These are phyloP conservation scores for Forsythia suspensa DNA, from an alignment of 257 asterid species.

Conservation along the genomic window DNA sequence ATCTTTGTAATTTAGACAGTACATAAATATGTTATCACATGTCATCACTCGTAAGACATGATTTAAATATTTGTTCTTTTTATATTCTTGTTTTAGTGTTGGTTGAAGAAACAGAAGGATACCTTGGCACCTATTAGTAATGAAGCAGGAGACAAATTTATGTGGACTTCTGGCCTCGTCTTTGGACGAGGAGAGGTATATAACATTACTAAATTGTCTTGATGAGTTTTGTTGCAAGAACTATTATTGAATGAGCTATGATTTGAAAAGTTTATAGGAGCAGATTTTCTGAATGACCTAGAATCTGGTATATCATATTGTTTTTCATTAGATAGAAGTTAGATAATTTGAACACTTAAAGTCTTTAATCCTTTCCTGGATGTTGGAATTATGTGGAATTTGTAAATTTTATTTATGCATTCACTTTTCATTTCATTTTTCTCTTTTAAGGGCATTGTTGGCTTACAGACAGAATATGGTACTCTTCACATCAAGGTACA, in stretches of 20 bases:
- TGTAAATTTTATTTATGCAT: slow-evolving; percentile 3
- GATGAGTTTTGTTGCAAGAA: slow-evolving; percentile 2
- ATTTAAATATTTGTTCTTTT: background rate
- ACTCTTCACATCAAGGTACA: slow-evolving; percentile 82
- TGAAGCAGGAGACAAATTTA: slow-evolving; percentile 39
- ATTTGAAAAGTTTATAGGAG: background rate
- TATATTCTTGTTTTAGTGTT: slow-evolving; percentile 56
- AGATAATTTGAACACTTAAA: background rate
- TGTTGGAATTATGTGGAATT: too few species aligned
- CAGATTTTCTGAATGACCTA: too few species aligned
- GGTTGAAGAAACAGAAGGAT: slow-evolving; percentile 95
- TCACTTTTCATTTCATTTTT: slow-evolving; percentile 9
- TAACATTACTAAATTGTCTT: slow-evolving; percentile 3
- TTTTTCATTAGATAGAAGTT: too few species aligned
- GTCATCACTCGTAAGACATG: background rate
- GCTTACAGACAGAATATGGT: slow-evolving; percentile 79
- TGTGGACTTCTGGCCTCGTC: slow-evolving; percentile 91
- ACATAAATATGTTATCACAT: background rate
- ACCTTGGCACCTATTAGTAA: slow-evolving; percentile 59
- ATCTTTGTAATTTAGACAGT: too few species aligned
- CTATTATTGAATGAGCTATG: background rate
- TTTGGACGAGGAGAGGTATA: slow-evolving; percentile 89
- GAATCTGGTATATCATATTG: too few species aligned
- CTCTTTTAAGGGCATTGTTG: slow-evolving; percentile 72
- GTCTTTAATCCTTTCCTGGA: background rate